Percentiles rank a stretch among this genome's conserved stretches.
Conservation (phyloP, 2,329 filamentous ascomycete genomes). For the Whalleya microplaca region DNA sequence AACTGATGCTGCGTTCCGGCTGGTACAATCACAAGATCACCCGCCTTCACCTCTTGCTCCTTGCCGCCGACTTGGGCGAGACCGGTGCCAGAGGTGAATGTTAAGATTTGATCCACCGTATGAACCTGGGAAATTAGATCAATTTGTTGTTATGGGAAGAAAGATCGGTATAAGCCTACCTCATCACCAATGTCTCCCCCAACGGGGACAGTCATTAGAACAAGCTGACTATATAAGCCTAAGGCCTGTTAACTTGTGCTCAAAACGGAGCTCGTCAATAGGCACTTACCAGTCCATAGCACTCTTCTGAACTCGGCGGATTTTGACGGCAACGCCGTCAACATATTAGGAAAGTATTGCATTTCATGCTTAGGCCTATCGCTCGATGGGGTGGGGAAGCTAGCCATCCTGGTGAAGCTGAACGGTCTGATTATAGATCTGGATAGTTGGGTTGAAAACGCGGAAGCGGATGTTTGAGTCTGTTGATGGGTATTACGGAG, state of each 20-base stretch:
- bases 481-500: neutral
- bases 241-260: neutral
- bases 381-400: constrained; percentile 36
- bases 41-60: constrained; percentile 51
- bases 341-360: constrained; percentile 63
- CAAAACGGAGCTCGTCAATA: neutral
- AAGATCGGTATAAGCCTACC: constrained; percentile 40
- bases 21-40: constrained; percentile 53
- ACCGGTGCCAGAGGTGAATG: constrained; percentile 63
- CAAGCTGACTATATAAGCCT: constrained; percentile 64
- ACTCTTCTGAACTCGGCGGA: constrained; percentile 65
- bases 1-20: constrained; percentile 70
- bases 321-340: constrained; percentile 53
- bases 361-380: constrained; percentile 56
- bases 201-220: constrained; percentile 67
- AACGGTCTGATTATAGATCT: constrained; percentile 1
- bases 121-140: constrained; percentile 45
- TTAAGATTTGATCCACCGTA: constrained; percentile 66
- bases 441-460: neutral
- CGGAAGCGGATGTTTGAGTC: neutral
- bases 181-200: constrained; percentile 70
- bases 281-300: constrained; percentile 52
- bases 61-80: constrained; percentile 62
- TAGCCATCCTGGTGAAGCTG: constrained; percentile 30
- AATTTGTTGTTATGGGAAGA: neutral